Evolutionary conservation across 768 basidiomycete genomes (phyloP), one percentile per base, ranked within the genome.

Genomic region (Plicaturopsis crispa): DNA sequence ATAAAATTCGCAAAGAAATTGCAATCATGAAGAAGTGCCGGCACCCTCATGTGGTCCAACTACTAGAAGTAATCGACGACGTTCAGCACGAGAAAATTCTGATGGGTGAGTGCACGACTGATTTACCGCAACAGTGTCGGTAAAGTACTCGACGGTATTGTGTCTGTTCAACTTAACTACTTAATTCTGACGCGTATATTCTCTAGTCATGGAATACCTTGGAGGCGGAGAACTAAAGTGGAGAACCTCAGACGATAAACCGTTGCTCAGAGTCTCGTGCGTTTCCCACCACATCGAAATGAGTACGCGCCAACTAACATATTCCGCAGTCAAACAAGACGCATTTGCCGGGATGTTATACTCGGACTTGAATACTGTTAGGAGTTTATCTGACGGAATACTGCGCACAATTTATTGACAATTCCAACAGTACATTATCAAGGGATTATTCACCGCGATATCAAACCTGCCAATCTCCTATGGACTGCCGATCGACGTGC

Each of bases 401-500:
- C 30, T 42, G 38, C 31, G 39, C 50, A 43, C 24, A 44, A 22
- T 19, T 19, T 39, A 8, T 34, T 22, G 6, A 12, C 16, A 12
- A 13, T 11, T 39, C 38, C 37, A 40, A n/a, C 53, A 98, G 94
- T 99, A 2, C 96, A 99, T 56, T 78, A 84, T 52, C 92, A 98
- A 54, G 96, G 94, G 17, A 98, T 99, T 59, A 97, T 99, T 35
- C 96, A 99, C 62, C 88, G 96, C 41, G 96, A 99, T 63, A 98
- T 99, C 67, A 99, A 99, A 56, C 96, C 96, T 19, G 89, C 92
- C 33, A 99, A 99, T 60, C 78, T 99, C 17, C 73, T 99, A 20
- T 91, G 88, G 80, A 84, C 85, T 3, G 71, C 73, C 19, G 86
- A 94, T 63, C 80, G 87, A 38, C 75, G 77, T 42, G 77, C 75